phyloP scores from a whole-genome alignment of 2,329 filamentous ascomycete genomes.

The Coniella lustricola region DNA sequence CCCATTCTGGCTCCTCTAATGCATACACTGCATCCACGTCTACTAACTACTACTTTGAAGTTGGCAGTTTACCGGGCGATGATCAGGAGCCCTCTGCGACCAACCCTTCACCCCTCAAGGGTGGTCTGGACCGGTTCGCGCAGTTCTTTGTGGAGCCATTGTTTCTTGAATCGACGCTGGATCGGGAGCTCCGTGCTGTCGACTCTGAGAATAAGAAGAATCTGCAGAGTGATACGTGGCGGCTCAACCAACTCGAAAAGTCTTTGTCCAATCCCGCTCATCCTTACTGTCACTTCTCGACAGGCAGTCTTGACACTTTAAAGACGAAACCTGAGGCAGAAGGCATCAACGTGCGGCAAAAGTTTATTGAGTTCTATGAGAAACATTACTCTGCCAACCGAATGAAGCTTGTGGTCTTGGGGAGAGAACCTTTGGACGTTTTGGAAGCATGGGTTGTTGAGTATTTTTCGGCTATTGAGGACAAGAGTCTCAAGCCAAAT shows the following conservation, averaged over 20 bases:
- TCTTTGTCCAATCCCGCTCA: constrained; percentile 80
- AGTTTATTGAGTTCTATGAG: constrained; percentile 87
- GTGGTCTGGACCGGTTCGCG: constrained; percentile 82
- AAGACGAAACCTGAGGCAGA: constrained; percentile 73
- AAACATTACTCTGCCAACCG: constrained; percentile 87
- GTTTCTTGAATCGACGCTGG: constrained; percentile 76
- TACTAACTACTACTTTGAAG: constrained; percentile 97
- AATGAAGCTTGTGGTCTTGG: constrained; percentile 87
- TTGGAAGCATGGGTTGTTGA: constrained; percentile 79
- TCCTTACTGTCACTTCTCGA: constrained; percentile 87
- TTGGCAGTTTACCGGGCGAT: constrained; percentile 70
- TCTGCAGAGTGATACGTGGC: constrained; percentile 82
- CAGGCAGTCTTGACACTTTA: constrained; percentile 78
- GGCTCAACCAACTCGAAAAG: constrained; percentile 81
- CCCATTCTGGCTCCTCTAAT: constrained; percentile 87
- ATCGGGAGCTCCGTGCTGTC: constrained; percentile 80
- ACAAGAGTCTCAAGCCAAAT: constrained; percentile 67
- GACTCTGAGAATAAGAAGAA: constrained; percentile 99
- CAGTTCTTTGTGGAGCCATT: constrained; percentile 90
- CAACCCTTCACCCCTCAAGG: constrained; percentile 60
- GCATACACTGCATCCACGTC: constrained; percentile 90
- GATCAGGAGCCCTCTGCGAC: constrained; percentile 46
- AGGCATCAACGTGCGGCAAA: constrained; percentile 78
- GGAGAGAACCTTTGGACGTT: constrained; percentile 72
- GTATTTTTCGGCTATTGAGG: constrained; percentile 71